Evolutionary conservation across 805 yeast species (phyloP).

Genomic region (Candida mattraensis): DNA sequence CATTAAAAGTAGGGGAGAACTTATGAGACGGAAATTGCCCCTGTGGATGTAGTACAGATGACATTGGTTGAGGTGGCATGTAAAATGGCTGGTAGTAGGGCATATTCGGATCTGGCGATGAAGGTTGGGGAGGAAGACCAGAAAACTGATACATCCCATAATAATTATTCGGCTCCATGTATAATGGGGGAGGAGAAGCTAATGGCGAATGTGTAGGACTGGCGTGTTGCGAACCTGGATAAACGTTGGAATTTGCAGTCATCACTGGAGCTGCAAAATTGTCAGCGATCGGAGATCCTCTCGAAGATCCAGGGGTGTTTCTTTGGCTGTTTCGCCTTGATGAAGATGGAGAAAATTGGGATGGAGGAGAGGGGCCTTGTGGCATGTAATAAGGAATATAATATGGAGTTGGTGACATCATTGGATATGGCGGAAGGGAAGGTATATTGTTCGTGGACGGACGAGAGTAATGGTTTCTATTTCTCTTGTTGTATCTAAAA

Average conservation of each 20-base stretch:
- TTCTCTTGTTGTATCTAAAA: slow-evolving; percentile 12
- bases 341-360: slow-evolving; percentile 8
- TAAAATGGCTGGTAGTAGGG: slow-evolving; percentile 17
- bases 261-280: slow-evolving; percentile 1
- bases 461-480: slow-evolving; percentile 12
- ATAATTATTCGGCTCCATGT: slow-evolving; percentile 19
- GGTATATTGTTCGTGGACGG: slow-evolving; percentile 10
- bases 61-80: slow-evolving; percentile 10
- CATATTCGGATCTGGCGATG: slow-evolving; percentile 8
- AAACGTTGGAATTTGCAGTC: slow-evolving; percentile 3
- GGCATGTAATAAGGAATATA: slow-evolving; percentile 23
- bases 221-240: slow-evolving; percentile 5
- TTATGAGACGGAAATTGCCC: slow-evolving; percentile 5
- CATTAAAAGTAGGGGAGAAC: background rate
- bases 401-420: slow-evolving; percentile 18
- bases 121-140: slow-evolving; percentile 11
- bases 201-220: slow-evolving; percentile 5
- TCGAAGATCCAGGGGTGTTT: slow-evolving; percentile 16
- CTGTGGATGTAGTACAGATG: slow-evolving; percentile 9
- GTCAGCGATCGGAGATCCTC: slow-evolving; percentile 17
- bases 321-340: slow-evolving; percentile 16
- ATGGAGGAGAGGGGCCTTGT: slow-evolving; percentile 13
- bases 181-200: slow-evolving; percentile 14
- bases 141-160: slow-evolving; percentile 11
- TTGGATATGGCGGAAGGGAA: slow-evolving; percentile 17